These are phyloP conservation scores for Canavalia ensiformis DNA, from an alignment of 306 rosid genomes.

Conservation along the genomic window DNA sequence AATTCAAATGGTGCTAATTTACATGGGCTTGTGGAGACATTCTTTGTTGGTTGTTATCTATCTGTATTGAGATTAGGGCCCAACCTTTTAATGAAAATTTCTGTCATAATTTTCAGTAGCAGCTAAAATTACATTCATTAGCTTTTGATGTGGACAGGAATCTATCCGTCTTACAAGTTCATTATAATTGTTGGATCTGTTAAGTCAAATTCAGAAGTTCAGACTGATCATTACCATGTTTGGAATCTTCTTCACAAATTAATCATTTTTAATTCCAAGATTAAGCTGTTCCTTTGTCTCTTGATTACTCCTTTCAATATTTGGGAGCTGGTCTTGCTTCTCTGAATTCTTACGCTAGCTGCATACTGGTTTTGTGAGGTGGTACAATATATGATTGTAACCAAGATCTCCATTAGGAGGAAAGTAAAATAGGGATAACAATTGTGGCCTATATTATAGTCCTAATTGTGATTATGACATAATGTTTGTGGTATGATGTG, in stretches of 20 bases:
- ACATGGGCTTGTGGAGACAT: slow-evolving; percentile 3
- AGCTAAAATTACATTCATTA: background rate
- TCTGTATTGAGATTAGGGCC: background rate
- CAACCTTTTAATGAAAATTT: background rate
- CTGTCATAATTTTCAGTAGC: background rate
- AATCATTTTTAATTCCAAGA: background rate
- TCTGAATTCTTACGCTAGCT: background rate
- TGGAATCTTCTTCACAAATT: background rate
- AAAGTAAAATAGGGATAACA: background rate
- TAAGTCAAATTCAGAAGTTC: background rate
- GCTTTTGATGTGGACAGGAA: background rate
- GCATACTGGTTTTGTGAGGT: background rate
- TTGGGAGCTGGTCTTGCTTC: background rate
- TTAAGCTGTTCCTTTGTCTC: slow-evolving; percentile 4
- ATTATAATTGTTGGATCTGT: slow-evolving; percentile 8
- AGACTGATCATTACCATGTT: background rate
- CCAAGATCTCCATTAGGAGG: background rate
- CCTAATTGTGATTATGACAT: background rate
- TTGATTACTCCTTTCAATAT: background rate
- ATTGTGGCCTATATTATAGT: background rate
- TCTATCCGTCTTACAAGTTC: background rate
- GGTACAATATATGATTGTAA: background rate
- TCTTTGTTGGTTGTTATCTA: slow-evolving; percentile 12
- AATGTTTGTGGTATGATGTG: background rate
- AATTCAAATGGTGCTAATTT: background rate